Evolutionary conservation across 495 filamentous ascomycete genomes (phyloP).

Genomic region (Chaetomium cochliodes): DNA sequence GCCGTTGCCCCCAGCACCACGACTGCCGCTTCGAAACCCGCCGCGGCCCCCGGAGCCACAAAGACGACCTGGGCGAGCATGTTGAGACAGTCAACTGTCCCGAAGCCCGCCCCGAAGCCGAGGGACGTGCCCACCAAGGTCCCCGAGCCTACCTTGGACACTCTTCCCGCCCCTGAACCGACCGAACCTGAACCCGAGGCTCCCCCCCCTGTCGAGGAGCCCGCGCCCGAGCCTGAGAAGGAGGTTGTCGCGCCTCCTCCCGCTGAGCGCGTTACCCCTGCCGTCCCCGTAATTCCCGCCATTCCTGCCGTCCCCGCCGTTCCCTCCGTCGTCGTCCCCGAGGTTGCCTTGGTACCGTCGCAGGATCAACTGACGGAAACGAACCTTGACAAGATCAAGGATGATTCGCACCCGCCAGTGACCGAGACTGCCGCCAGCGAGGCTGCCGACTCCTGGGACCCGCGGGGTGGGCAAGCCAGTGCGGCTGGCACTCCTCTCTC

Average conservation of each 20-base stretch:
- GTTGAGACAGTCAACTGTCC: conserved; percentile 47
- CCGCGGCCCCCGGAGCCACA: conserved; percentile 37
- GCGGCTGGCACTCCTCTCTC: conserved; percentile 55
- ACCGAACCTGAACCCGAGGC: conserved; percentile 39
- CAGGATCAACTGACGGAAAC: conserved; percentile 84
- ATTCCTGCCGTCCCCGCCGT: conserved; percentile 36
- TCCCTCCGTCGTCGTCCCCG: conserved; percentile 47
- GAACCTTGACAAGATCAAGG: conserved; percentile 86
- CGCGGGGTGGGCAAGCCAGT: conserved; percentile 52
- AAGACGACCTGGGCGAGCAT: conserved; percentile 62
- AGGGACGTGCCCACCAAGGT: conserved; percentile 46
- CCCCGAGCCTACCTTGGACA: conserved; percentile 40
- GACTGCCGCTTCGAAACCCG: conserved; percentile 34
- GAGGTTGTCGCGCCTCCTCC: conserved; percentile 27
- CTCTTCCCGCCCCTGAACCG: conserved; percentile 40
- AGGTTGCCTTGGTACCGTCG: conserved; percentile 60
- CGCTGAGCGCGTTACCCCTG: conserved; percentile 16
- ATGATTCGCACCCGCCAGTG: conserved; percentile 69
- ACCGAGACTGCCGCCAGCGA: conserved; percentile 90
- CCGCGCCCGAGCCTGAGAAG: conserved; percentile 33
- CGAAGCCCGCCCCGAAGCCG: conserved; percentile 46
- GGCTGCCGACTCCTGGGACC: conserved; percentile 77
- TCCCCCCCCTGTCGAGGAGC: conserved; percentile 36
- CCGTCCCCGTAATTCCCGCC: conserved; percentile 22
- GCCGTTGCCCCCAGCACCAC: conserved; percentile 28